A percentile compares a stretch with the other conserved stretches of the same genome.
phyloP scores from a whole-genome alignment of 2,329 filamentous ascomycete genomes.

The Hypoxylon rubiginosum region DNA sequence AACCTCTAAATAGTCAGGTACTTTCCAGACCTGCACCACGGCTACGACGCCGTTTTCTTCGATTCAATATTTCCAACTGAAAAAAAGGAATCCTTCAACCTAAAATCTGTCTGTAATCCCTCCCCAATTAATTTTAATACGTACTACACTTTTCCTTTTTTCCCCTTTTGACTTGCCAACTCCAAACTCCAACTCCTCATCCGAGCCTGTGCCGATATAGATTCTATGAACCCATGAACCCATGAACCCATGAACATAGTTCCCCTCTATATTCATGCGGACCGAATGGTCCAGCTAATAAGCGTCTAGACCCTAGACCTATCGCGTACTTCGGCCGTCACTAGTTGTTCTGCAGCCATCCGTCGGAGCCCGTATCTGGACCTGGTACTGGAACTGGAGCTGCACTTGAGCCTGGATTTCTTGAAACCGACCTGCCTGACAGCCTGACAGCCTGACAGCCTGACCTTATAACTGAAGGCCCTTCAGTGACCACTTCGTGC shows the following conservation, averaged over 20 bases:
- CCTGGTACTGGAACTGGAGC: background rate
- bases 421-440: constrained; percentile 1
- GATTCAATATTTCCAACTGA: background rate
- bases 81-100: background rate
- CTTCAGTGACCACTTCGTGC: background rate
- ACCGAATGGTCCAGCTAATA: constrained; percentile 33
- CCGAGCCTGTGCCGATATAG: constrained; percentile 4
- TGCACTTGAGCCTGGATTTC: background rate
- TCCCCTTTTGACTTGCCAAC: background rate
- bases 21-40: background rate
- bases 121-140: background rate
- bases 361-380: constrained; percentile 9
- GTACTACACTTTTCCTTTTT: background rate
- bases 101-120: background rate
- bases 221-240: background rate
- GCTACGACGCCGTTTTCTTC: background rate
- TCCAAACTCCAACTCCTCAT: constrained; percentile 2
- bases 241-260: constrained; percentile 20
- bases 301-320: constrained; percentile 20
- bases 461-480: background rate
- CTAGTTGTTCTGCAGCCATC: constrained; percentile 34
- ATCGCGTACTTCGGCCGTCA: constrained; percentile 17
- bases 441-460: background rate
- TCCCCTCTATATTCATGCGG: constrained; percentile 28
- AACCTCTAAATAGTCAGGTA: constrained; percentile 1